Conservation (phyloP, 2,329 filamentous ascomycete genomes). For the Gnomoniopsis sp. region DNA sequence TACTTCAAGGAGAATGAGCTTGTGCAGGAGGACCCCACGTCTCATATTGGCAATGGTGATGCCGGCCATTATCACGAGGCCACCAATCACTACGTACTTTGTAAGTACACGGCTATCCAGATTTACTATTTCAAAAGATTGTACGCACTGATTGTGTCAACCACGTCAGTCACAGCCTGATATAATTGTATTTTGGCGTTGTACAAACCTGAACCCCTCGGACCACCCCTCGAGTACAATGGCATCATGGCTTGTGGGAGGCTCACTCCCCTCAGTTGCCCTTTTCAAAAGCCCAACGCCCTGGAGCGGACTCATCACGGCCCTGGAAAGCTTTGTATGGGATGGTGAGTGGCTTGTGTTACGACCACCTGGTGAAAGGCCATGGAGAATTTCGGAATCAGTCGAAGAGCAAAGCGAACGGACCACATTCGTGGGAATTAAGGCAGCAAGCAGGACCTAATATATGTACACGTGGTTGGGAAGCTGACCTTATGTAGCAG, state of each 20-base stretch:
- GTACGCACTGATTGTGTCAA: conserved; percentile 3
- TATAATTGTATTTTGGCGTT: neutral
- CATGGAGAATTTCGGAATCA: neutral
- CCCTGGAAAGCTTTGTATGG: neutral
- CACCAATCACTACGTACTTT: conserved; percentile 36
- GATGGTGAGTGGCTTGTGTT: neutral
- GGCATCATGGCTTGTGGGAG: conserved; percentile 1
- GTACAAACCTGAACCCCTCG: conserved; percentile 16
- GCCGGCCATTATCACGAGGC: conserved; percentile 43
- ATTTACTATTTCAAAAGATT: neutral
- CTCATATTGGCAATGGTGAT: conserved; percentile 49
- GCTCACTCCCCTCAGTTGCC: neutral
- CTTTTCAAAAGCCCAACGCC: neutral
- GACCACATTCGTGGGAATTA: neutral
- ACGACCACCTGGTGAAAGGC: neutral
- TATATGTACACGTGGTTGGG: no score
- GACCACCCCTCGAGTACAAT: conserved; percentile 16
- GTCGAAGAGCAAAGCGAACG: neutral
- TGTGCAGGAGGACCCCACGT: conserved; percentile 42
- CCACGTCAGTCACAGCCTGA: neutral
- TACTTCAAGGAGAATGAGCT: conserved; percentile 47
- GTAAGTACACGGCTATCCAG: neutral
- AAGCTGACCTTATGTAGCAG: no score
- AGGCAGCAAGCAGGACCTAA: no score
- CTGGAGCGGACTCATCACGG: conserved; percentile 11